These are phyloP conservation scores for Trametes versicolor DNA, from an alignment of 1,284 basidiomycete genomes.

Conservation along the genomic window DNA sequence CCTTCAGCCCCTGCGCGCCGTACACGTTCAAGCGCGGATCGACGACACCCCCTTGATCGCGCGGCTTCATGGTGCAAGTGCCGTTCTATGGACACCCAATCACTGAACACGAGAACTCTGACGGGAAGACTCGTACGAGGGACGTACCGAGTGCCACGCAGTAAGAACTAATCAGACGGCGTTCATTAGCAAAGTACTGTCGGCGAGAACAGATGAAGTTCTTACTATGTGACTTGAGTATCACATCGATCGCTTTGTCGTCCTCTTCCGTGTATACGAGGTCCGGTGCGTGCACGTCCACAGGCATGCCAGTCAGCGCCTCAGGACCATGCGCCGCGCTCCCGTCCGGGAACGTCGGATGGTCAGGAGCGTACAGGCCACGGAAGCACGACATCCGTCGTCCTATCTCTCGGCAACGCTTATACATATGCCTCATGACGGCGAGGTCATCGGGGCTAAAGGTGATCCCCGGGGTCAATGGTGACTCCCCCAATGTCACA, in stretches of 20 bases:
- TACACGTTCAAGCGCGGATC: constrained; percentile 71
- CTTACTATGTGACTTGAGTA: constrained; percentile 43
- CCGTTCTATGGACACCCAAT: constrained; percentile 53
- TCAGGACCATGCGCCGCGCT: constrained; percentile 53
- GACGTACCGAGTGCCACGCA: constrained; percentile 63
- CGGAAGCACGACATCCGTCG: constrained; percentile 66
- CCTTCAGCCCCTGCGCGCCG: constrained; percentile 65
- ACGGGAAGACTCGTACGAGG: not conserved
- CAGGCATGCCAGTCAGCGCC: constrained; percentile 45
- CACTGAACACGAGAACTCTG: not conserved
- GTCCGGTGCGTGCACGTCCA: constrained; percentile 53
- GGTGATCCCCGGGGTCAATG: not conserved
- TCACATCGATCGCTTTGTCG: constrained; percentile 59
- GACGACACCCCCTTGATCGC: constrained; percentile 66
- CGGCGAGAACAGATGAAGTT: not conserved
- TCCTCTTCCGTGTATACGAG: constrained; percentile 66
- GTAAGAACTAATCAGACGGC: constrained; percentile 43
- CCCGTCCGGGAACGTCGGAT: constrained; percentile 60
- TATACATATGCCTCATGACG: constrained; percentile 64
- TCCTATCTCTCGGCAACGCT: constrained; percentile 63
- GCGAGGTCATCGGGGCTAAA: constrained; percentile 62
- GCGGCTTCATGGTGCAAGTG: constrained; percentile 75
- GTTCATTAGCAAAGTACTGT: not conserved
- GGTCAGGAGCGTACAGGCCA: constrained; percentile 56
- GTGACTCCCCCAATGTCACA: no score